Evolutionary conservation across 192 early-diverging fungal genomes (phyloP), one percentile per base, ranked within the genome.

Genomic region (Lobosporangium transversale): DNA sequence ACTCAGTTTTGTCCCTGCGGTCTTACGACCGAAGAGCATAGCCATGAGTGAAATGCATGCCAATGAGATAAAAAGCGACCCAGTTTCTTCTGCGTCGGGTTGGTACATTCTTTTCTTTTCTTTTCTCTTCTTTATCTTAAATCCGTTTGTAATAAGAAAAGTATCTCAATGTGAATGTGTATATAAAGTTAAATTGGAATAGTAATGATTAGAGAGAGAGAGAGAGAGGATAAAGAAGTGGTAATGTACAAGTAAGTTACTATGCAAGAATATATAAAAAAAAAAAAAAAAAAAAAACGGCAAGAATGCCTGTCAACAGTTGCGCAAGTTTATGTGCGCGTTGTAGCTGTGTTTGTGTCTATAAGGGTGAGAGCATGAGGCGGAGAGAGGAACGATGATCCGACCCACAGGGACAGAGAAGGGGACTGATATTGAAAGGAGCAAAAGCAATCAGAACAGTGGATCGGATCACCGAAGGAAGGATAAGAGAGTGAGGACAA

Each of bases 21-120:
- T 44, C 56, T 83, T 83, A 35, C 82, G 69, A 12, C 82, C 82
- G 63, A 83, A 78, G 9, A 83, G 55, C 17, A 78, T 50, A 43
- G 79, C 74, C 32, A 83, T 51, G 18, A 67, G 20, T 17, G 79
- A 80, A 44, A 83, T 74, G 32, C 82, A 83, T 20, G 75, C 32
- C 44, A 80, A 69, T 24, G 73, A 80, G 20, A 68, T 76, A 42
- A 83, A 68, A 44, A 68, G 66, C 48, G 66, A 68, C 8, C 24
- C 23, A 4, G 66, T 37, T 49, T 68, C 66, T 52, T 33, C 45
- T n/a, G 35, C 26, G 20, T 68, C 66, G 48, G 66, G 66, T 12
- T 42, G 1, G 26, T 32, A 58, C 56, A 66, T 66, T 6, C n/a
- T 47, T n/a, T n/a, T n/a, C n/a, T n/a, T n/a, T n/a, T n/a, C n/a